phyloP scores from a whole-genome alignment of 805 yeast genomes.

The Millerago galiae region DNA sequence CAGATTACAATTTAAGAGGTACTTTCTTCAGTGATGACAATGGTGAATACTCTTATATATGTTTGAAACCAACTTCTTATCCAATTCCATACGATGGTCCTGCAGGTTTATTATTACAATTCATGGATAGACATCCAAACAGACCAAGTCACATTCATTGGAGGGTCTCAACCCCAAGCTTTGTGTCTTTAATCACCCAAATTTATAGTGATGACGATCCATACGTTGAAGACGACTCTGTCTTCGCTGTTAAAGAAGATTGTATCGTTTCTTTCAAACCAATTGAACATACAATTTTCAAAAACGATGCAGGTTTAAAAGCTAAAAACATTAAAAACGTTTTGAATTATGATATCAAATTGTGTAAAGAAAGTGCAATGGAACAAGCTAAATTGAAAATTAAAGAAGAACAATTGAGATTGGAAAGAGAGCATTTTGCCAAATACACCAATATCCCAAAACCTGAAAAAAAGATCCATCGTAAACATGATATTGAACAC shows the following conservation, averaged over 20 bases:
- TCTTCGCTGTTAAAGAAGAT: slow-evolving; percentile 30
- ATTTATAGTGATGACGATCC: slow-evolving; percentile 27
- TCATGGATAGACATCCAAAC: slow-evolving; percentile 31
- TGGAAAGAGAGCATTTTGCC: slow-evolving; percentile 1
- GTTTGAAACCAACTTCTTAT: slow-evolving; percentile 30
- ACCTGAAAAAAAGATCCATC: background rate
- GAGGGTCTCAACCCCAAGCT: slow-evolving; percentile 23
- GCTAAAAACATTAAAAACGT: background rate
- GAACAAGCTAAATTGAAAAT: background rate
- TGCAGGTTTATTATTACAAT: slow-evolving; percentile 27
- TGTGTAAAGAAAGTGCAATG: slow-evolving; percentile 1
- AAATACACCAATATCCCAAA: background rate
- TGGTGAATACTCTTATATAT: slow-evolving; percentile 25
- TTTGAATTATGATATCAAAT: slow-evolving; percentile 3
- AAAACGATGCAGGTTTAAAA: slow-evolving; percentile 1
- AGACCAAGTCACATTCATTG: slow-evolving; percentile 31
- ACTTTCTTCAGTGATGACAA: slow-evolving; percentile 23
- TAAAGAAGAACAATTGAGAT: background rate
- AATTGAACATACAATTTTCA: slow-evolving; percentile 10
- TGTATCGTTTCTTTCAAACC: slow-evolving; percentile 23
- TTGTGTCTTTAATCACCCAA: slow-evolving; percentile 28
- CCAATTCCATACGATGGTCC: slow-evolving; percentile 37
- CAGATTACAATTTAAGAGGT: slow-evolving; percentile 27
- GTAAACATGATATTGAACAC: background rate
- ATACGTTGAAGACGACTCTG: slow-evolving; percentile 28